Conservation (phyloP, 31 red algal genomes). For the Porphyra umbilicalis region DNA sequence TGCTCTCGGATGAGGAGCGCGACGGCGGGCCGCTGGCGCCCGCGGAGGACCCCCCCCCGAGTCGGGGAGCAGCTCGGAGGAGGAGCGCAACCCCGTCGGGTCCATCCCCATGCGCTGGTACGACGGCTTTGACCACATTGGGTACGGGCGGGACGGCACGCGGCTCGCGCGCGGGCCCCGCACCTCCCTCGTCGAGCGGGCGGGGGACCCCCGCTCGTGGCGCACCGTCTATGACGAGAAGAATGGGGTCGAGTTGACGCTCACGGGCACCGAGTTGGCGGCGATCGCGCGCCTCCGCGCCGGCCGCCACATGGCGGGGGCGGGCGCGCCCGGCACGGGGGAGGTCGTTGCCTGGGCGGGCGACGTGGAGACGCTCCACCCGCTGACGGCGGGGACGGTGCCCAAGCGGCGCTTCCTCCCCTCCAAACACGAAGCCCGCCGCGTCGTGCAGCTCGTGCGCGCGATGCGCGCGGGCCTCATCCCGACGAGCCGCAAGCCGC, state of each 20-base stretch:
- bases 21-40: background rate
- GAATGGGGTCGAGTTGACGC: constrained; percentile 61
- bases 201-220: constrained; percentile 48
- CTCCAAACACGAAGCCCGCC: constrained; percentile 72
- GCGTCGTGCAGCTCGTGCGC: constrained; percentile 72
- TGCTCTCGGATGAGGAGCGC: constrained; percentile 3
- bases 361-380: constrained; percentile 27
- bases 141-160: constrained; percentile 56
- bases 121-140: constrained; percentile 87
- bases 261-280: constrained; percentile 65
- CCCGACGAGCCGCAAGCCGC: background rate
- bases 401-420: constrained; percentile 85
- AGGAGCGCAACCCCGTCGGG: constrained; percentile 66
- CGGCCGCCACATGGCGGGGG: constrained; percentile 23
- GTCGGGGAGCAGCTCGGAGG: constrained; percentile 44
- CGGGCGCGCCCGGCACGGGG: constrained; percentile 21
- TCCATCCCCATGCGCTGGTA: constrained; percentile 93
- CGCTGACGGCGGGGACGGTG: constrained; percentile 34
- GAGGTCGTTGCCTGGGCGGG: constrained; percentile 86
- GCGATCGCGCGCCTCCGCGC: constrained; percentile 52
- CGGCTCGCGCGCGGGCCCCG: constrained; percentile 27
- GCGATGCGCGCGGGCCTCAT: constrained; percentile 58
- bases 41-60: constrained; percentile 14
- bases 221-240: constrained; percentile 83
- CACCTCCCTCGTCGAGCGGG: constrained; percentile 42